phyloP scores from a whole-genome alignment of 352 stramenopile species.

The Globisporangium parvum region DNA sequence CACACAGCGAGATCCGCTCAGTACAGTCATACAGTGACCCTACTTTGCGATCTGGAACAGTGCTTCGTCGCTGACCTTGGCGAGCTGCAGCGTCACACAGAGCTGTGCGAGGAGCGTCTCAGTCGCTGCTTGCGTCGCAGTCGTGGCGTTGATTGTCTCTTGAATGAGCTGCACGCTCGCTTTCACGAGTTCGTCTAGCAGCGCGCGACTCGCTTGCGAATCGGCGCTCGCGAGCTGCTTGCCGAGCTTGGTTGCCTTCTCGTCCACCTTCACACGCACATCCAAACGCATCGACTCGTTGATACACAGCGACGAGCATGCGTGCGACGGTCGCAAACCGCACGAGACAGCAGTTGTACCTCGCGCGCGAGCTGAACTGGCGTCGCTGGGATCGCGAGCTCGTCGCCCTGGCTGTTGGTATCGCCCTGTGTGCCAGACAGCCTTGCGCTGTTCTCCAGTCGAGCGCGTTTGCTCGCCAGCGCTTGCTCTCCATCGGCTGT shows the following conservation, averaged over 20 bases:
- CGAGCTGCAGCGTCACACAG: constrained; percentile 41
- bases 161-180: constrained; percentile 35
- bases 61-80: constrained; percentile 46
- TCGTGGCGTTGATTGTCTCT: constrained; percentile 55
- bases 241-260: constrained; percentile 27
- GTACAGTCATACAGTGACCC: background rate
- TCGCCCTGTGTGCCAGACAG: background rate
- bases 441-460: background rate
- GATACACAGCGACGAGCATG: background rate
- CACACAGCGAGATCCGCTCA: background rate
- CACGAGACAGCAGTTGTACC: background rate
- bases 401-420: background rate
- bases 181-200: constrained; percentile 21
- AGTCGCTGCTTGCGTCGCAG: constrained; percentile 47
- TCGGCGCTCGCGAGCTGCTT: constrained; percentile 40
- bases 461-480: background rate
- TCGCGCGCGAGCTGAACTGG: background rate
- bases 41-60: constrained; percentile 54
- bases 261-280: constrained; percentile 14
- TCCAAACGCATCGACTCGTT: background rate
- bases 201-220: constrained; percentile 16
- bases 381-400: background rate
- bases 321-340: background rate
- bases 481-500: background rate
- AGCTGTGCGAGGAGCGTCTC: constrained; percentile 40